Evolutionary conservation across 257 asterid species (phyloP), one percentile per base, ranked within the genome.

Genomic region (Capsicum chinense): DNA sequence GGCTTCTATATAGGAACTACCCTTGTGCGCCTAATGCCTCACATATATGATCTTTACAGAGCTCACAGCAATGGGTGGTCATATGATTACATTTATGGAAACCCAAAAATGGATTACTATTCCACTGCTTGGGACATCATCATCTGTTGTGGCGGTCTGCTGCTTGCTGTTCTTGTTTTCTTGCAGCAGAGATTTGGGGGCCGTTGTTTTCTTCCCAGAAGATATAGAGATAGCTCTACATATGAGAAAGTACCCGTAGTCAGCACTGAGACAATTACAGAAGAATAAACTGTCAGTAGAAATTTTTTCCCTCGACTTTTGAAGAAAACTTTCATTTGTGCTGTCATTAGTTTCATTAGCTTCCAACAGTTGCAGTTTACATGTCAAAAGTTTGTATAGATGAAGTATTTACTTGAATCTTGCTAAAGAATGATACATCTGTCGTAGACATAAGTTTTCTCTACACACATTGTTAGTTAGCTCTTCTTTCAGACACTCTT

Each of bases 151-250:
- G 92, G 91, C 4, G 98, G 97, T 59, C 80, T 92, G 60, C 44
- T 91, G 2, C 88, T 95, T 67, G 92, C 79, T 26, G 62, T 79
- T 63, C 81, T 95, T 42, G 70, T 93, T 83, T 93, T 86, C 89
- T 88, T 93, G 96, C 99, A 95, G 94, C 99, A 95, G 84, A 59
- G 88, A 58, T 93, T 88, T 84, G 98, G 99, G 6, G 97, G 98
- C 42, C 90, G 88, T 19, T 93, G 92, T 80, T 82, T 92, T 88
- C 87, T 94, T 48, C 98, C 97, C 3, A 87, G 83, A 81, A 90
- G 92, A 88, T 90, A 82, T 66, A 81, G 91, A 86, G 91, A 79
- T 80, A 83, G 83, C 54, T 84, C 91, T 13, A 37, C 86, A 1
- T 95, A 95, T 86, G 97, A 94, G 86, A 93, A 91, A 89, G 92